Base-by-base conservation (phyloP, 192 early-diverging fungal genomes). In the Diversispora epigaea region DNA sequence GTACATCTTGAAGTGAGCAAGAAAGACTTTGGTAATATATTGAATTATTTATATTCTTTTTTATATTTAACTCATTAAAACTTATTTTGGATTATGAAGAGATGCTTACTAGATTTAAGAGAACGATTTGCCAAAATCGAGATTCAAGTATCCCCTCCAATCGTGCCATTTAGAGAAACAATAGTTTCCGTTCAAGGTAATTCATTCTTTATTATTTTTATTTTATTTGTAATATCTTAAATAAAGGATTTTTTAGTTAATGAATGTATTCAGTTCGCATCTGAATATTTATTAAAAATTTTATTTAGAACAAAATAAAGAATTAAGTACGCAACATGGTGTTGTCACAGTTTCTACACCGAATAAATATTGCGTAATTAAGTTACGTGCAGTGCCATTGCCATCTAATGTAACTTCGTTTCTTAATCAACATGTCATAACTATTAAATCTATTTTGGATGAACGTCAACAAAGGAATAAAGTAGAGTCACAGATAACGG, bases 151-250 rank as follows among this genome's bases (percentile, higher is more conserved):
- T 97, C 95, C 8, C 89, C 90, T 68, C 97, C 98, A 0, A 93
- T 99, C 78, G 97, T 99, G 3, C 96, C 97, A 45, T 99, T 96
- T 84, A 89, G 96, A 61, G 98, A 99, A 82, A 95, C 94, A 1
- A 91, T 98, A 41, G 90, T 91, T 25, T 80, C 79, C 65, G 66
- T 71, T 3, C 71, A 76, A 25, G 80, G 73, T 75, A 75, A 25
- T 47, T 41, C 15, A 21, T 12, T 12, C 4, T 64, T 46, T 17
- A 43, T 49, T 39, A 49, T 52, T 39, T 63, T 25, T 6, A 17
- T 32, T 32, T 32, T 32, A 32, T 32, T 32, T 32, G 25, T 32
- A 32, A 32, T 32, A 32, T 32, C 25, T 32, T 32, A 32, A 32
- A 1, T 32, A 32, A 32, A 32, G 25, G 25, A 32, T 32, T 32